Conservation (phyloP, 495 filamentous ascomycete genomes). For the Lichenothelia convexa region DNA sequence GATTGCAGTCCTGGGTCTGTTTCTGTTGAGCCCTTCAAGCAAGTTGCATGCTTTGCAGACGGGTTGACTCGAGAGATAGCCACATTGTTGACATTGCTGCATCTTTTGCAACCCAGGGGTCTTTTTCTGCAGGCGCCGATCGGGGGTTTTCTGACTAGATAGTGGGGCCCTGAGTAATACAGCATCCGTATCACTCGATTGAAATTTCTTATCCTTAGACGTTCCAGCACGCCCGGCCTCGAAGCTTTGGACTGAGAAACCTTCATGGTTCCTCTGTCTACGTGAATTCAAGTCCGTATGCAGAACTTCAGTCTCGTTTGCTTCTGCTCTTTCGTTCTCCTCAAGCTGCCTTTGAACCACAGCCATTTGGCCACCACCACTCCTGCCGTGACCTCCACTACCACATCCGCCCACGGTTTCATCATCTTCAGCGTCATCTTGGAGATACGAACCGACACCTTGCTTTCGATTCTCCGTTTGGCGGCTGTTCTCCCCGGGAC, state of each 20-base stretch:
- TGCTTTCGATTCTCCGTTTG: slow-evolving; percentile 10
- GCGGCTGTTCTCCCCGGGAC: slow-evolving; percentile 39
- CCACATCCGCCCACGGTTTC: slow-evolving; percentile 58
- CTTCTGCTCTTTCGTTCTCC: slow-evolving; percentile 40
- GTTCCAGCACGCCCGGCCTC: neutral
- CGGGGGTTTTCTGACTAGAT: slow-evolving; percentile 2
- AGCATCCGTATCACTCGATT: neutral
- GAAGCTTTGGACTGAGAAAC: too few species aligned
- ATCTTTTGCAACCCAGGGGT: slow-evolving; percentile 62
- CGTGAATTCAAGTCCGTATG: neutral
- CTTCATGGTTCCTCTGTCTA: neutral
- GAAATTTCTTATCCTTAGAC: neutral
- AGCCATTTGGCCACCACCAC: slow-evolving; percentile 73
- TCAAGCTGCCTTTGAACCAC: slow-evolving; percentile 67
- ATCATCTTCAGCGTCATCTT: slow-evolving; percentile 27
- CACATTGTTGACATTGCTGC: slow-evolving; percentile 69
- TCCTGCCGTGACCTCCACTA: slow-evolving; percentile 43
- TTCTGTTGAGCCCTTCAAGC: slow-evolving; percentile 83
- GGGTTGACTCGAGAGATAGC: slow-evolving; percentile 89
- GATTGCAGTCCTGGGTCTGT: slow-evolving; percentile 44
- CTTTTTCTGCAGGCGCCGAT: slow-evolving; percentile 6
- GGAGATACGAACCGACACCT: slow-evolving; percentile 6
- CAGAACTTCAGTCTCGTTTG: slow-evolving; percentile 54
- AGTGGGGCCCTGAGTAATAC: too few species aligned
- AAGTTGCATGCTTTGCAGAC: slow-evolving; percentile 88